Base-by-base conservation (phyloP, 495 filamentous ascomycete species). In the Penicillium subrubescens region DNA sequence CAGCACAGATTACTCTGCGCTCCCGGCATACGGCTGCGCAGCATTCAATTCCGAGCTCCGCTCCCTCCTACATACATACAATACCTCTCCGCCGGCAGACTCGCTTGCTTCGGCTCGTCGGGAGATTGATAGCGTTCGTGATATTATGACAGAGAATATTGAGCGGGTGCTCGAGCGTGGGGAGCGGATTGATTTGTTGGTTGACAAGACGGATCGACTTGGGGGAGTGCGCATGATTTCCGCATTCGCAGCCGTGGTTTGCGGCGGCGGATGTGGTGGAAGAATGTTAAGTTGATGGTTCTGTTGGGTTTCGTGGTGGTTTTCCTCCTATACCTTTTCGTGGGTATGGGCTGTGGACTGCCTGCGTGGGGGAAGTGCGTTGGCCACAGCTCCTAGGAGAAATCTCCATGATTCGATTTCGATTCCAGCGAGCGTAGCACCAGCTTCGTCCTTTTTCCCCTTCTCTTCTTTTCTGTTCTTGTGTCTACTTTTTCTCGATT, bases 101-200 rank as follows among this genome's bases (percentile, higher is more conserved):
- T 93, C 95, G 59, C 87, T 99, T 21, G 81, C 84, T 41, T 93
- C 90, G 59, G 94, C 89, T 34, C 89, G 91, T 73, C 81, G 84
- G 31, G 96, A 98, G 81, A 97, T 99, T 68, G 93, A 97, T 60
- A 92, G 90, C 65, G 95, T 97, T 46, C 82, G 90, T 51, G 93
- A 93, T 34, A 97, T 99, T 73, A 99, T 99, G 95, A 97, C 94
- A 59, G 88, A 96, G 81, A 99, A 98, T 77, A 99, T 99, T 68
- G 95, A 99, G 86, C 83, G 93, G 60, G 87, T 99, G 69, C 75
- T 99, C 53, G 95, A 99, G 85, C 81, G 95, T 3, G 95, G 95
- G 19, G 95, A 97, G 83, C 84, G 94, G 67, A 97, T 99, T 68
- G 93, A 97, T 82, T 72, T 97, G 72, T 81, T 99, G 60, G 94